Evolutionary conservation across 1,284 basidiomycete genomes (phyloP), one percentile per base, ranked within the genome.

Genomic region (Taiwanofungus camphoratus): DNA sequence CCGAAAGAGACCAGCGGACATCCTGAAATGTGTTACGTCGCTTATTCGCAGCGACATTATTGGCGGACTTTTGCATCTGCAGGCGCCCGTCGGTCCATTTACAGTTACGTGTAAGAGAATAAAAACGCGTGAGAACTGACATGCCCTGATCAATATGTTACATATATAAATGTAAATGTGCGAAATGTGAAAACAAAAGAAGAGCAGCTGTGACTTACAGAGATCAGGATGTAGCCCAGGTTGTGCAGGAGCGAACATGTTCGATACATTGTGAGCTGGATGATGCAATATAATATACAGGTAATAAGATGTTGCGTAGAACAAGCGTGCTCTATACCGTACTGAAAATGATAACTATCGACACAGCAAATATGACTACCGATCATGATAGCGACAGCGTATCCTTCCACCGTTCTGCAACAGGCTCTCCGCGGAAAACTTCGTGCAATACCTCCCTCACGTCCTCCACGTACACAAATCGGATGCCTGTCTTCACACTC

Each of bases 381-480:
- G 34, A 44, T 24, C 20, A 40, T 53, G 46, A 50, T 19, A 42
- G 41, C 27, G 50, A 44, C 20, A 73, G 52, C 11, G 73, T 80
- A 54, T 79, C 84, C 60, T 76, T 77, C 82, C 85, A 89, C 52
- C 78, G 68, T 59, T 83, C 76, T 18, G 72, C 68, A 9, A 81
- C 59, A 15, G 70, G 63, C 51, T 78, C 72, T 7, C 76, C 82
- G 26, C 69, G 73, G 67, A 95, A 95, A 37, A 90, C 87, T 67
- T 93, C 90, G 44, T 80, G 74, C 52, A 94, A 64, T 3, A 96
- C 92, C 66, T 95, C 88, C 52, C 75, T 74, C 41, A 94, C 89
- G 56, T 90, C 87, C 59, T 95, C 91, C 39, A 95, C 93, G 58
- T 91, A 96, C 45, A 95, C 88, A 55, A 97, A 92, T 42, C 82